Evolutionary conservation across 768 basidiomycete species (phyloP).

Genomic region (Psilocybe cubensis): DNA sequence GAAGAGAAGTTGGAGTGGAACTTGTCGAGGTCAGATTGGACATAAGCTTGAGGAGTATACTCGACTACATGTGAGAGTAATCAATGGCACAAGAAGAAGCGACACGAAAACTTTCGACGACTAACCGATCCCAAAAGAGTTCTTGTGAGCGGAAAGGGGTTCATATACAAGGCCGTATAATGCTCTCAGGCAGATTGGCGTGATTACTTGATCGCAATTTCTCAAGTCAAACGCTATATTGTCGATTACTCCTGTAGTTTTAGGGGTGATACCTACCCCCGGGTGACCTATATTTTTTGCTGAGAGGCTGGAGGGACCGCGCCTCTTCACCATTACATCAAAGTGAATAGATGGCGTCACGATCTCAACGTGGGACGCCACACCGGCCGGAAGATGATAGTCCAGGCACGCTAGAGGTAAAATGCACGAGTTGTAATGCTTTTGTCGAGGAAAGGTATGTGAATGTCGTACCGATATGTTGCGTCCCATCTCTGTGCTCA

Average conservation of each 20-base stretch:
- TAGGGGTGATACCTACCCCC: conserved; percentile 27
- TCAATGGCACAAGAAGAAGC: neutral
- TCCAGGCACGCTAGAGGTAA: conserved; percentile 30
- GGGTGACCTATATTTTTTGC: conserved; percentile 25
- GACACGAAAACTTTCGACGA: neutral
- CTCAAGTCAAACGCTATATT: conserved; percentile 24
- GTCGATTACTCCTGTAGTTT: conserved; percentile 23
- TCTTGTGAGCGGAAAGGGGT: conserved; percentile 32
- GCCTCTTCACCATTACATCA: conserved; percentile 32
- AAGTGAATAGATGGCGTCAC: conserved; percentile 42
- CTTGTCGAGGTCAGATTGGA: conserved; percentile 46
- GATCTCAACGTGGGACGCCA: conserved; percentile 42
- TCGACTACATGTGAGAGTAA: conserved; percentile 39
- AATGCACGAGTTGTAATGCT: neutral
- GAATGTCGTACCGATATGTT: conserved; percentile 43
- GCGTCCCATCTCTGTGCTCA: conserved; percentile 34
- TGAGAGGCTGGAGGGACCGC: conserved; percentile 10
- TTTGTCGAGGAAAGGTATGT: neutral
- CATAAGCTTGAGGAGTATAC: conserved; percentile 52
- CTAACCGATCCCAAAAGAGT: conserved; percentile 42
- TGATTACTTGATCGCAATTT: conserved; percentile 34
- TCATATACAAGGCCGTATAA: conserved; percentile 38
- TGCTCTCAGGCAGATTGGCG: conserved; percentile 41
- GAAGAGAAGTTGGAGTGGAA: conserved; percentile 41
- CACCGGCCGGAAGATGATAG: conserved; percentile 38